phyloP scores from a whole-genome alignment of 2,329 filamentous ascomycete species.

The Aspergillus hiratsukae region DNA sequence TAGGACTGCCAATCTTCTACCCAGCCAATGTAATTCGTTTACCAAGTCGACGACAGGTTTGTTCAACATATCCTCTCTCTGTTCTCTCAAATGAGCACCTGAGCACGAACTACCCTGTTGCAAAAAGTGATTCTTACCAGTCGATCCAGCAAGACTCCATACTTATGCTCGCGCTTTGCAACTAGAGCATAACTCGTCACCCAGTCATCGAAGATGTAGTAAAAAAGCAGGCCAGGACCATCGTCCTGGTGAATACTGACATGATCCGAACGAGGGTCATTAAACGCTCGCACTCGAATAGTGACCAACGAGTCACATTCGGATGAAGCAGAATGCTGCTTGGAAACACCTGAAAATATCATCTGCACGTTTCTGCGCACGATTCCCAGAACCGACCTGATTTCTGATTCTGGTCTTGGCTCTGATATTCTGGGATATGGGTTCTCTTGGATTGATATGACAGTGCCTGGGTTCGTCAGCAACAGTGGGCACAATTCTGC shows the following conservation, averaged over 20 bases:
- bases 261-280: slow-evolving; percentile 25
- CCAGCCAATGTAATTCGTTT: slow-evolving; percentile 55
- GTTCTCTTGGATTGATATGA: slow-evolving; percentile 65
- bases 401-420: slow-evolving; percentile 22
- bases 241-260: slow-evolving; percentile 44
- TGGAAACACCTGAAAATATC: slow-evolving; percentile 59
- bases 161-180: slow-evolving; percentile 52
- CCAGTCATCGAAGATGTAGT: slow-evolving; percentile 66
- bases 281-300: slow-evolving; percentile 39
- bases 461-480: slow-evolving; percentile 50
- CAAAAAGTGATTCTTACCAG: slow-evolving; percentile 37
- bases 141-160: slow-evolving; percentile 45
- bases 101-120: neutral
- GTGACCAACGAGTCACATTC: slow-evolving; percentile 50
- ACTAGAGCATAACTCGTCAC: slow-evolving; percentile 58
- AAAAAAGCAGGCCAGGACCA: slow-evolving; percentile 59
- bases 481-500: neutral
- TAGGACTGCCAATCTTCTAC: slow-evolving; percentile 56
- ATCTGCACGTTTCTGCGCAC: slow-evolving; percentile 56
- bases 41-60: slow-evolving; percentile 44
- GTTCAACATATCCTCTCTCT: slow-evolving; percentile 54
- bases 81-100: slow-evolving; percentile 7
- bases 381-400: slow-evolving; percentile 27
- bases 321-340: slow-evolving; percentile 43
- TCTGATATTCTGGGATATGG: slow-evolving; percentile 46